Base-by-base conservation (phyloP, 2,329 filamentous ascomycete species). In the Simplicillium sp. region DNA sequence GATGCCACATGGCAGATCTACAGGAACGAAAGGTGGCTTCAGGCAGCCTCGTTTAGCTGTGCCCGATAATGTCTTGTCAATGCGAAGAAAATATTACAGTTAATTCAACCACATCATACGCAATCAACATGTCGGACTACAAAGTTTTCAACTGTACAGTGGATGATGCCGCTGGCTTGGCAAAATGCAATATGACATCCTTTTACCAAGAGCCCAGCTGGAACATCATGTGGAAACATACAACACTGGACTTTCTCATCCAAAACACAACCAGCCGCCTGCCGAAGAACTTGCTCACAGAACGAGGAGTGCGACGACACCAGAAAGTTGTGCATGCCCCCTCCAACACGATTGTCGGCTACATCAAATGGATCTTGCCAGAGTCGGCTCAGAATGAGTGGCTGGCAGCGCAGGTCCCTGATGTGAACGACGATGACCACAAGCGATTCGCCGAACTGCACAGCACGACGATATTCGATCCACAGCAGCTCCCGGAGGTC, bases 321-420 rank as follows among this genome's bases (percentile, higher is more conserved):
- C 46, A 51, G 18, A 49, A 48, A 9, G 36, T 51, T 7, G 34
- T 51, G 1, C 36, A 51, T n/a, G 32, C 14, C 1, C 44, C 38
- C 3, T 50, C 50, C 1, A 48, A 48, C 13, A 44, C 49, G 3
- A 46, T 54, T 2, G 50, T 52, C 2, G 52, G 52, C 0, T 54
- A 54, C 12, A 33, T 36, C 11, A 38, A 36, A 16, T 44, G 42
- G 42, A 33, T 40, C 16, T 3, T 48, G 14, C 40, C 46, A 4
- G 16, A 6, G 7, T 28, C 29, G 15, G 25, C 29, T 32, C 29
- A 20, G 7, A 28, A 37, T 3, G 39, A 40, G 14, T 48, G 47
- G 45, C 17, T 41, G 7, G 45, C 45, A 17, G 43, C 43, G 7
- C 43, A 46, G 36, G 39, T 41, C 1, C 43, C 46, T 2, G 39